Conservation (phyloP, 805 yeast species). For the Wickerhamiella kazuoi region DNA sequence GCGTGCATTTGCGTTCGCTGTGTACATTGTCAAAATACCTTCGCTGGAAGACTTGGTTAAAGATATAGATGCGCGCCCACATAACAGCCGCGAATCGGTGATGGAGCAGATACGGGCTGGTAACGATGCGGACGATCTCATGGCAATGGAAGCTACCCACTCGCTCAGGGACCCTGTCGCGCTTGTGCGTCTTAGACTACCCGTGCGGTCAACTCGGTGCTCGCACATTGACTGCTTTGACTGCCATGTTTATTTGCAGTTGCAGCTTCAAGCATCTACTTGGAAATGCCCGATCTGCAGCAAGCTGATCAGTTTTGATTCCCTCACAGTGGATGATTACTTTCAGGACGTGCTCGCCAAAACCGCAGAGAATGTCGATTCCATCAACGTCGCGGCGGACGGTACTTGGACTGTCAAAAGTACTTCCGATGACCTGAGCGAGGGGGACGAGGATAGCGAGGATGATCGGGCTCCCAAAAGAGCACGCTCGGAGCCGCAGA, state of each 20-base stretch:
- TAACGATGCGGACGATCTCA: conserved; percentile 34
- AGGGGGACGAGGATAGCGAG: conserved; percentile 8
- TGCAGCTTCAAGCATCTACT: conserved; percentile 63
- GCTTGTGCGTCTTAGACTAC: conserved; percentile 47
- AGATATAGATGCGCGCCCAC: conserved; percentile 29
- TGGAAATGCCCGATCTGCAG: conserved; percentile 86
- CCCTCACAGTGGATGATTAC: conserved; percentile 60
- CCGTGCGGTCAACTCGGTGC: conserved; percentile 56
- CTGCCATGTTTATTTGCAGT: conserved; percentile 48
- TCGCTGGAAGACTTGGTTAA: conserved; percentile 28
- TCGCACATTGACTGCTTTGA: conserved; percentile 81
- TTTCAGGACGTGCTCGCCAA: conserved; percentile 39
- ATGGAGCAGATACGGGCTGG: conserved; percentile 27
- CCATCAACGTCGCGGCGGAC: conserved; percentile 47
- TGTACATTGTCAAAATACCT: conserved; percentile 39
- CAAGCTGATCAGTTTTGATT: conserved; percentile 31
- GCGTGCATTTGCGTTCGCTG: conserved; percentile 25
- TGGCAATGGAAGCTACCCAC: conserved; percentile 46
- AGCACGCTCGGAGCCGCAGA: neutral
- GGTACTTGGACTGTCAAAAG: conserved; percentile 49
- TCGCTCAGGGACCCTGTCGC: conserved; percentile 69
- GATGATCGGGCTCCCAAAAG: conserved; percentile 11
- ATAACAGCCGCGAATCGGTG: conserved; percentile 36
- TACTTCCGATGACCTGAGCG: conserved; percentile 7
- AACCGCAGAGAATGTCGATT: conserved; percentile 40